These are phyloP conservation scores for Exophiala sp. DNA, from an alignment of 2,329 filamentous ascomycete genomes.

Conservation along the genomic window DNA sequence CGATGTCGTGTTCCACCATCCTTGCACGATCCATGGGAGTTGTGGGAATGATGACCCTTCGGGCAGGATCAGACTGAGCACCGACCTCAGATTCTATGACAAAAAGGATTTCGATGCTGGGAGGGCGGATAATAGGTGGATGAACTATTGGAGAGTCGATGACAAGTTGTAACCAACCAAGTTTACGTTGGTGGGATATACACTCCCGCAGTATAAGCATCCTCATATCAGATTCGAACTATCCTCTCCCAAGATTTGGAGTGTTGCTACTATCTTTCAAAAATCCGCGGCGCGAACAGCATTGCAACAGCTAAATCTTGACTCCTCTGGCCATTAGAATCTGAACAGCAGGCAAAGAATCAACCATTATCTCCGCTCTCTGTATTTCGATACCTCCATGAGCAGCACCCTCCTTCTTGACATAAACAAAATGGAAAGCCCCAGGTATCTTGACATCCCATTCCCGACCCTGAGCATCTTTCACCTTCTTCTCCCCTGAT, in stretches of 20 bases:
- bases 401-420: slow-evolving; percentile 15
- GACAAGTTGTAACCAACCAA: slow-evolving; percentile 24
- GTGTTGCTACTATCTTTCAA: background rate
- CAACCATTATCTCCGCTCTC: slow-evolving; percentile 20
- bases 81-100: background rate
- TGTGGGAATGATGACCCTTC: slow-evolving; percentile 35
- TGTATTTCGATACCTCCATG: slow-evolving; percentile 19
- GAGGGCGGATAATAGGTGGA: slow-evolving; percentile 36
- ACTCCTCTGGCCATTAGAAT: slow-evolving; percentile 23
- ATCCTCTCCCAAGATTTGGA: background rate
- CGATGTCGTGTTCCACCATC: slow-evolving; percentile 45
- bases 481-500: slow-evolving; percentile 15
- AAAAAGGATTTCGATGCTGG: slow-evolving; percentile 25
- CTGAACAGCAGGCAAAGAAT: slow-evolving; percentile 20
- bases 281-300: background rate
- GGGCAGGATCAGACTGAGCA: background rate
- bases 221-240: too few species aligned
- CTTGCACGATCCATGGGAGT: slow-evolving; percentile 42
- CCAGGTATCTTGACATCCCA: slow-evolving; percentile 25
- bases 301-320: slow-evolving; percentile 1
- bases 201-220: too few species aligned
- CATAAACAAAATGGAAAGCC: slow-evolving; percentile 19
- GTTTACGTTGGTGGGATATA: background rate
- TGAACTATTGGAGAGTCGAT: slow-evolving; percentile 36
- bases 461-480: slow-evolving; percentile 18